phyloP scores from a whole-genome alignment of 2,329 filamentous ascomycete genomes.

The Cryphonectria japonica region DNA sequence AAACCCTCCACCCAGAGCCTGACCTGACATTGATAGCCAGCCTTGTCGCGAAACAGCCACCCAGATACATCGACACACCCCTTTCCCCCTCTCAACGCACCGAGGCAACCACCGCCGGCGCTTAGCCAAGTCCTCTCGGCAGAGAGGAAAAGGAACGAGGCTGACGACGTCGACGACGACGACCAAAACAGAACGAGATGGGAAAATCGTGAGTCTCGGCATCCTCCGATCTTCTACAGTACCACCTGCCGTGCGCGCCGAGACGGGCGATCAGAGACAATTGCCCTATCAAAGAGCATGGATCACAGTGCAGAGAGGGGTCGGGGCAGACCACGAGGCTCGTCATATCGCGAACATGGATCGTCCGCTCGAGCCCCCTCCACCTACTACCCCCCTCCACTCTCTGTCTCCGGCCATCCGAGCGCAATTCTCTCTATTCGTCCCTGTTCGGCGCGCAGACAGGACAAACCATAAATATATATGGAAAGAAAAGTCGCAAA shows the following conservation, averaged over 20 bases:
- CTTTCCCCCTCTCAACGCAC: neutral
- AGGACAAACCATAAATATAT: neutral
- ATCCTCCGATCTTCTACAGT: constrained; percentile 12
- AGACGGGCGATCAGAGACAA: constrained; percentile 15
- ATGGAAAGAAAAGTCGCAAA: neutral
- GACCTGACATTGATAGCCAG: constrained; percentile 10
- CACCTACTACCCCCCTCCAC: neutral
- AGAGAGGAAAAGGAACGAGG: neutral
- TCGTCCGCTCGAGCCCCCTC: constrained; percentile 19
- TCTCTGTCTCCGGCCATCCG: constrained; percentile 13
- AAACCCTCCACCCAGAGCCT: neutral
- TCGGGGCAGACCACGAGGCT: neutral
- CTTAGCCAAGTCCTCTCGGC: constrained; percentile 7
- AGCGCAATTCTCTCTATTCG: neutral
- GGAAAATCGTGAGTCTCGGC: constrained; percentile 57
- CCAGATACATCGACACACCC: neutral
- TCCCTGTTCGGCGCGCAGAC: neutral
- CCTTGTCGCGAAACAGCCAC: constrained; percentile 15
- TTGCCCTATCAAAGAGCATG: constrained; percentile 16
- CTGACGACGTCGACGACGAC: constrained; percentile 15
- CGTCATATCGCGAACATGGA: constrained; percentile 2
- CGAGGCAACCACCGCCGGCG: constrained; percentile 2
- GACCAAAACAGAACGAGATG: constrained; percentile 40
- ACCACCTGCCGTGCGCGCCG: constrained; percentile 1
- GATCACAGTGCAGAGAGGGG: neutral